These are phyloP conservation scores for Mortierella sp. DNA, from an alignment of 371 early-diverging fungal genomes.

Conservation along the genomic window DNA sequence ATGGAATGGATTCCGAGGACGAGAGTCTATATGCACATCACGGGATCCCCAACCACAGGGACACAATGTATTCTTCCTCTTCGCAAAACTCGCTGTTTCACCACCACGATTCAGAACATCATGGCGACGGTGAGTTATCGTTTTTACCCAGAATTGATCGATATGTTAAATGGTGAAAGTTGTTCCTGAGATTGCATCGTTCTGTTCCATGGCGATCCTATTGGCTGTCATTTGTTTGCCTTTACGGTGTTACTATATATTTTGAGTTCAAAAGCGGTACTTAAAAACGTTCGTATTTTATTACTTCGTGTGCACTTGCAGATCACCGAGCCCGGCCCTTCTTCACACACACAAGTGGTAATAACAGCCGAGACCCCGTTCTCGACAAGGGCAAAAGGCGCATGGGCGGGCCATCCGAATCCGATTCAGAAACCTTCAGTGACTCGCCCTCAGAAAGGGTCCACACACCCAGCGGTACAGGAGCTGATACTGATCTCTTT, in stretches of 20 bases:
- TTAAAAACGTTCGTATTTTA: too few species aligned
- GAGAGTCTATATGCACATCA: constrained; percentile 26
- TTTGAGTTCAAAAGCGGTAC: too few species aligned
- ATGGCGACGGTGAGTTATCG: constrained; percentile 24
- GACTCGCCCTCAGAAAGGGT: constrained; percentile 61
- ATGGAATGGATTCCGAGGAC: constrained; percentile 27
- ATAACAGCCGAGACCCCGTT: constrained; percentile 9
- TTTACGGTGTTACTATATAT: too few species aligned
- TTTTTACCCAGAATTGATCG: too few species aligned
- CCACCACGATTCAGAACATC: constrained; percentile 4
- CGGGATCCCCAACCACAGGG: constrained; percentile 19
- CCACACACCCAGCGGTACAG: constrained; percentile 11
- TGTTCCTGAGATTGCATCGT: too few species aligned
- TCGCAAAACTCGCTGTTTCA: constrained; percentile 38
- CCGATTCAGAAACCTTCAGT: constrained; percentile 67
- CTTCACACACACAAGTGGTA: constrained; percentile 12
- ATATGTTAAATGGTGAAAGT: too few species aligned
- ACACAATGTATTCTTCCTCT: constrained; percentile 29
- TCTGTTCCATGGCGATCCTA: neutral
- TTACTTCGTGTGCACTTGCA: neutral
- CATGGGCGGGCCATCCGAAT: constrained; percentile 43
- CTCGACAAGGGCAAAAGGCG: constrained; percentile 21
- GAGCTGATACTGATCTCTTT: constrained; percentile 69
- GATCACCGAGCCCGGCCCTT: constrained; percentile 8
- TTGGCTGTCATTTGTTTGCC: neutral